Evolutionary conservation across 805 yeast genomes (phyloP).

Genomic region (Metschnikowia vanudenii): DNA sequence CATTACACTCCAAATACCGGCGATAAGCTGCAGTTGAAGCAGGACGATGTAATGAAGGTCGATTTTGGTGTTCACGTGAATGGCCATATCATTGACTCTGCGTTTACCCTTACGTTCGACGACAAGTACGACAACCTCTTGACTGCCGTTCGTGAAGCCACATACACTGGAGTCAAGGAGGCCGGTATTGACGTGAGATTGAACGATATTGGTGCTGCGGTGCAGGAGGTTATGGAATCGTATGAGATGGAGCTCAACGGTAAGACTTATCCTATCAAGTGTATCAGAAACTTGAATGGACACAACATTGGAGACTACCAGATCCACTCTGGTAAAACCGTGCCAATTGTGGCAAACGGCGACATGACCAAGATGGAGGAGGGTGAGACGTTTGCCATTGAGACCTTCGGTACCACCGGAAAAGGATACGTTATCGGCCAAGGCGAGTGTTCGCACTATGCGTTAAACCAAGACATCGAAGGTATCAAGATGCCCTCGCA

Average conservation of each 20-base stretch:
- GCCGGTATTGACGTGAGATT: conserved; percentile 96
- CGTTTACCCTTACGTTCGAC: conserved; percentile 88
- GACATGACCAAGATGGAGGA: conserved; percentile 98
- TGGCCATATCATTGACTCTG: conserved; percentile 92
- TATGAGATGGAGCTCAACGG: conserved; percentile 92
- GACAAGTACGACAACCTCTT: conserved; percentile 77
- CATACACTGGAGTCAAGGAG: conserved; percentile 87
- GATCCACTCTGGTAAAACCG: conserved; percentile 94
- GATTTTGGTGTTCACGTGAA: conserved; percentile 96
- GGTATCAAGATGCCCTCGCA: conserved; percentile 48
- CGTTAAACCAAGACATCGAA: conserved; percentile 51
- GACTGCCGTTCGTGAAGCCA: conserved; percentile 87
- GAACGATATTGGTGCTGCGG: conserved; percentile 92
- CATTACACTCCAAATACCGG: conserved; percentile 98
- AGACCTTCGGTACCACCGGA: conserved; percentile 97
- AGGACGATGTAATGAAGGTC: conserved; percentile 94
- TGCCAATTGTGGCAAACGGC: conserved; percentile 91
- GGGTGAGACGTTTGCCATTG: conserved; percentile 97
- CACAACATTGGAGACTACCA: conserved; percentile 82
- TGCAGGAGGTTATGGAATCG: conserved; percentile 96
- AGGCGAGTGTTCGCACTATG: conserved; percentile 96
- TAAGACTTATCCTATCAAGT: conserved; percentile 76
- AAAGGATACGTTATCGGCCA: conserved; percentile 80
- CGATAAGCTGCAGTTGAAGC: conserved; percentile 73
- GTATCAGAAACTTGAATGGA: conserved; percentile 91